phyloP scores from a whole-genome alignment of 2,329 filamentous ascomycete genomes.

The Trichophyton mentagrophytes region DNA sequence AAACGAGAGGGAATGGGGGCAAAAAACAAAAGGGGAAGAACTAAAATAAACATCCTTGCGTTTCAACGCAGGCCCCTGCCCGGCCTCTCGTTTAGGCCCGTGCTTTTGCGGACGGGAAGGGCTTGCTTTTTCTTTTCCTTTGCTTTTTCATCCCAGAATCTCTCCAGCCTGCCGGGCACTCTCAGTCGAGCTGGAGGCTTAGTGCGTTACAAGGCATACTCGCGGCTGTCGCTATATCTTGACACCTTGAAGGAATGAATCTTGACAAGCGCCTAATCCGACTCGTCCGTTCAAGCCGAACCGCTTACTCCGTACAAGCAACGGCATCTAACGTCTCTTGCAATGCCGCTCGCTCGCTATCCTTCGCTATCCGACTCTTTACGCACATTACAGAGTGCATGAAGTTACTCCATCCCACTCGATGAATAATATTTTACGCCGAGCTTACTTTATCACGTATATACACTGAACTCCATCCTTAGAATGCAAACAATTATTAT shows the following conservation, averaged over 20 bases:
- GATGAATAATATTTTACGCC: neutral
- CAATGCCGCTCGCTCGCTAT: neutral
- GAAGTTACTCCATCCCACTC: neutral
- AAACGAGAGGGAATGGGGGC: neutral
- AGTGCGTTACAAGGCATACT: neutral
- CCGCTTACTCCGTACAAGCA: neutral
- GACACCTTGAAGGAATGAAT: neutral
- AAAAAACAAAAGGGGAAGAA: neutral
- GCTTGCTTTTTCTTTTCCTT: conserved; percentile 2
- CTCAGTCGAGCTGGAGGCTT: neutral
- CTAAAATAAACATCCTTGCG: conserved; percentile 1
- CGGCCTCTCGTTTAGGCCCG: conserved; percentile 1
- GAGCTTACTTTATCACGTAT: neutral
- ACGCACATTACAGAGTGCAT: neutral
- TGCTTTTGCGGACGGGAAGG: conserved; percentile 2
- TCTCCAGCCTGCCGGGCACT: neutral
- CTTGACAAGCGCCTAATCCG: neutral
- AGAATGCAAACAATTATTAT: conserved; percentile 3
- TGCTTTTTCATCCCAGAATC: conserved; percentile 3
- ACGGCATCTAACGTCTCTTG: neutral
- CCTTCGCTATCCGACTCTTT: neutral
- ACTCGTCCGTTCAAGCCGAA: neutral
- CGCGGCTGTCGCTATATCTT: neutral
- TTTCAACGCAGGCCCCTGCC: conserved; percentile 3
- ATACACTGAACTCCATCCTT: neutral